Evolutionary conservation across 331 rosid species (phyloP).

Genomic region (Quercus phellos): DNA sequence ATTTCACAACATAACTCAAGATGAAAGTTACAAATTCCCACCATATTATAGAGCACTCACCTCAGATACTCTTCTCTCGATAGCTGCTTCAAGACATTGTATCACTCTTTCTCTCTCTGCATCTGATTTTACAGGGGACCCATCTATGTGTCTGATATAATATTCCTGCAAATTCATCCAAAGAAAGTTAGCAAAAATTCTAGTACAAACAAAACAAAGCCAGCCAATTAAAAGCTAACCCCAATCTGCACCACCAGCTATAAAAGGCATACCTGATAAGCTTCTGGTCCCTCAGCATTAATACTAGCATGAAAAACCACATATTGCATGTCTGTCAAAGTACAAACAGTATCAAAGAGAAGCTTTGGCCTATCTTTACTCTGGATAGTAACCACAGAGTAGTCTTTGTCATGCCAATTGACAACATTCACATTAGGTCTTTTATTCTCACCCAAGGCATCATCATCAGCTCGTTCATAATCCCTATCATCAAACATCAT

Average conservation of each 20-base stretch:
- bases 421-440: conserved; percentile 83
- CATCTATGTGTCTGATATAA: conserved; percentile 83
- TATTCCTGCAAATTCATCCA: conserved; percentile 59
- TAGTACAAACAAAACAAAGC: background rate
- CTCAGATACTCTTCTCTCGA: conserved; percentile 91
- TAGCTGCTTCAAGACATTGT: conserved; percentile 95
- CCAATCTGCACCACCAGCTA: conserved; percentile 12
- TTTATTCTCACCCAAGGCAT: conserved; percentile 49
- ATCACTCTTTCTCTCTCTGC: conserved; percentile 93
- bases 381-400: conserved; percentile 75
- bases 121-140: conserved; percentile 93
- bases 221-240: background rate
- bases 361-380: conserved; percentile 90
- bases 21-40: background rate
- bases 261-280: conserved; percentile 63
- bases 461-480: conserved; percentile 50
- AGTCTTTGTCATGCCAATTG: conserved; percentile 82
- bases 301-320: conserved; percentile 89
- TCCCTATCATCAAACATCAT: conserved; percentile 97
- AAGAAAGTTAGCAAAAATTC: conserved; percentile 27
- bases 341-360: conserved; percentile 85
- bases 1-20: background rate
- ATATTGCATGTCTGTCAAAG: conserved; percentile 96
- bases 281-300: conserved; percentile 84
- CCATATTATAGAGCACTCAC: conserved; percentile 22